A percentile compares a stretch with the other conserved stretches of the same genome.
phyloP scores from a whole-genome alignment of 495 filamentous ascomycete genomes.

The Lophiostoma macrostomum region DNA sequence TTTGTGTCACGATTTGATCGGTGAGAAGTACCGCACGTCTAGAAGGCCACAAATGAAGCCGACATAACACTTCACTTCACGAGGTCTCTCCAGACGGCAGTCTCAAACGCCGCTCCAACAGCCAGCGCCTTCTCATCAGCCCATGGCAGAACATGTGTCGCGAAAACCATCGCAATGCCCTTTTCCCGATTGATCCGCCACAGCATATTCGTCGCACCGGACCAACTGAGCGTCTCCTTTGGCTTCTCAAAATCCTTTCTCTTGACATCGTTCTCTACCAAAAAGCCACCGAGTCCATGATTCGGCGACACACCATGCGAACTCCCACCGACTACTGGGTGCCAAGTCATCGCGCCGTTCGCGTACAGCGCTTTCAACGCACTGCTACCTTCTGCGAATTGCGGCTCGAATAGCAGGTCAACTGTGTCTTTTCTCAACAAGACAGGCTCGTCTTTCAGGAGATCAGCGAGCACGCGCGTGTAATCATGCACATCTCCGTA shows the following conservation, averaged over 20 bases:
- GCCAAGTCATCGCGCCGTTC: neutral
- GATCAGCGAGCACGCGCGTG: constrained; percentile 24
- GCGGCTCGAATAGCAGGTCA: constrained; percentile 22
- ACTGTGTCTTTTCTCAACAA: constrained; percentile 13
- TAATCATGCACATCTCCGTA: constrained; percentile 23
- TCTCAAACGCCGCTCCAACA: constrained; percentile 15
- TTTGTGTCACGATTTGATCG: no score
- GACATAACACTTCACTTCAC: neutral
- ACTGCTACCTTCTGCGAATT: constrained; percentile 8
- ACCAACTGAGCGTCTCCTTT: constrained; percentile 30
- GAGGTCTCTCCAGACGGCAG: constrained; percentile 14
- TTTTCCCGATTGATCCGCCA: constrained; percentile 28
- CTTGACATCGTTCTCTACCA: constrained; percentile 17
- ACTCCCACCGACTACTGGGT: constrained; percentile 1
- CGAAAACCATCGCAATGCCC: constrained; percentile 20
- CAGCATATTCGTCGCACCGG: constrained; percentile 24
- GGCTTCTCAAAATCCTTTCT: constrained; percentile 18
- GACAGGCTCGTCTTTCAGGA: constrained; percentile 20
- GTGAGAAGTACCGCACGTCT: neutral
- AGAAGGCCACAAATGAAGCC: no score
- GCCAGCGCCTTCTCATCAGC: constrained; percentile 11
- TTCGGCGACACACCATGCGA: constrained; percentile 7
- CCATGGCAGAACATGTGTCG: constrained; percentile 24
- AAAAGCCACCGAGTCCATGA: constrained; percentile 17
- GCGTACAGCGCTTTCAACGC: neutral